phyloP scores from a whole-genome alignment of 148 eudicot genomes.

The Rhododendron mucronatum region DNA sequence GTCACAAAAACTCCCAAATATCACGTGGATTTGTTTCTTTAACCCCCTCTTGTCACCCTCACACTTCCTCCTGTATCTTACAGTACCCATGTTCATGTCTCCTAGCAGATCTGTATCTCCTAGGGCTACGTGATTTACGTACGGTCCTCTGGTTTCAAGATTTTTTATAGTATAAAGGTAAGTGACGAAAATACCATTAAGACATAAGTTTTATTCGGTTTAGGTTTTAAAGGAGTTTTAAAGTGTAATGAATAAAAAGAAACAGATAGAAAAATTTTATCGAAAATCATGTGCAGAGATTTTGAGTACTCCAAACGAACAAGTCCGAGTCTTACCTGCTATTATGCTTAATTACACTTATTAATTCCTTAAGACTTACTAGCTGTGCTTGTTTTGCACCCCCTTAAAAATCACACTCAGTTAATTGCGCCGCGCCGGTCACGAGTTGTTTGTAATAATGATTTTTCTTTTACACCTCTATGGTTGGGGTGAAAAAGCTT shows the following conservation, averaged over 20 bases:
- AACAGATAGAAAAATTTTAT: no score
- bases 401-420: neutral
- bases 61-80: neutral
- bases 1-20: neutral
- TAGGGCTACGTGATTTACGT: no score
- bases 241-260: accelerated
- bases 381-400: neutral
- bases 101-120: neutral
- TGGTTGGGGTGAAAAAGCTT: neutral
- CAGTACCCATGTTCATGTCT: neutral
- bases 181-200: neutral
- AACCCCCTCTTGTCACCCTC: neutral
- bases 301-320: no score
- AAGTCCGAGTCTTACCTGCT: no score
- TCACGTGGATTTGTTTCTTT: slow-evolving; percentile 9
- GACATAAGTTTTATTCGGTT: neutral
- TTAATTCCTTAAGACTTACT: neutral
- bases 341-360: neutral
- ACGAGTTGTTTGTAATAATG: neutral
- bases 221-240: no score
- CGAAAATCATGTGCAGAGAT: accelerated
- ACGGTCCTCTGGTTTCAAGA: no score
- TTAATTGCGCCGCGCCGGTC: neutral
- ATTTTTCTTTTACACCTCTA: neutral
- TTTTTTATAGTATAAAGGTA: neutral